phyloP scores from a whole-genome alignment of 768 basidiomycete genomes.

The Termitomyces sp. region DNA sequence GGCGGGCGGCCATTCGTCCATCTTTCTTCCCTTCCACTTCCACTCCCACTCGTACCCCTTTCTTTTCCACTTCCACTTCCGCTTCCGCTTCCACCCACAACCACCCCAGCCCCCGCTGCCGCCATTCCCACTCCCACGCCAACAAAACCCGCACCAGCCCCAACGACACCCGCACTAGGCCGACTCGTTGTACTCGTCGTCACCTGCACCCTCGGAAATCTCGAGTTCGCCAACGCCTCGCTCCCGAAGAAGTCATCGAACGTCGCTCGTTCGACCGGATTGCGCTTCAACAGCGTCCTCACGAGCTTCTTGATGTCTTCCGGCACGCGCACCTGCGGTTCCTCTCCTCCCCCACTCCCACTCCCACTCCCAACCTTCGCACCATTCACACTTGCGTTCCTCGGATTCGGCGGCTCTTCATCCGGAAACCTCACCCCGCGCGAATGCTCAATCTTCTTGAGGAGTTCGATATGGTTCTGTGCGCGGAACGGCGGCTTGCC shows the following conservation, averaged over 20 bases:
- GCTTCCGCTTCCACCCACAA: conserved; percentile 8
- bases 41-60: not conserved
- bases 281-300: conserved; percentile 75
- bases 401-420: conserved; percentile 52
- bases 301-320: conserved; percentile 87
- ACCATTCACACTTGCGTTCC: conserved; percentile 7
- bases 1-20: conserved; percentile 30
- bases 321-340: conserved; percentile 58
- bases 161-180: conserved; percentile 6
- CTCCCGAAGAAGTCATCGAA: conserved; percentile 94
- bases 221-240: conserved; percentile 70
- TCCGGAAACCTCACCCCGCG: conserved; percentile 94
- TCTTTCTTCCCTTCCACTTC: conserved; percentile 17
- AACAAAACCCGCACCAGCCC: not conserved
- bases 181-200: conserved; percentile 11
- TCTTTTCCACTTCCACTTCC: conserved; percentile 17
- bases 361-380: conserved; percentile 29
- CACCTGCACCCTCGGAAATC: conserved; percentile 58
- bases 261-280: conserved; percentile 78
- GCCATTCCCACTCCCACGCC: too few relatives aligned
- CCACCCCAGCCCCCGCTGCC: not conserved
- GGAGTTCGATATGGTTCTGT: conserved; percentile 91
- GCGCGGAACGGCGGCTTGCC: conserved; percentile 95
- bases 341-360: conserved; percentile 28
- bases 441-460: conserved; percentile 90